Evolutionary conservation across 169 alveolate genomes (phyloP).

Genomic region (Plasmodium chabaudi): DNA sequence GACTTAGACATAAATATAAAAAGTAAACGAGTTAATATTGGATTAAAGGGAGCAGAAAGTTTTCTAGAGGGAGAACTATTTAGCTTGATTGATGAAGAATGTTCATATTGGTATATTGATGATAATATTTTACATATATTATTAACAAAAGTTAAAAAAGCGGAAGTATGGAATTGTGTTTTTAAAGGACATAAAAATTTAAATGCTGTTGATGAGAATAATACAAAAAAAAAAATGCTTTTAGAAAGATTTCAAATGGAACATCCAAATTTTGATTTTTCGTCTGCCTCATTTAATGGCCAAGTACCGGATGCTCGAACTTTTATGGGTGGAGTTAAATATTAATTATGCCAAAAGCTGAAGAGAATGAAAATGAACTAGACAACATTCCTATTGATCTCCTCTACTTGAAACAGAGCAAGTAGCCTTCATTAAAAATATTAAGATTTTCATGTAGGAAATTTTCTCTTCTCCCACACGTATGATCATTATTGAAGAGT

Average conservation of each 20-base stretch:
- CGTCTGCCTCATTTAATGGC: slow-evolving; percentile 85
- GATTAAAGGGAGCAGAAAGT: slow-evolving; percentile 38
- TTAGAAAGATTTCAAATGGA: slow-evolving; percentile 86
- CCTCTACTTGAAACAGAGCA: background rate
- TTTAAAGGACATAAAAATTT: slow-evolving; percentile 70
- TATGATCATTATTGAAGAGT: no score
- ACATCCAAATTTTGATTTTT: slow-evolving; percentile 85
- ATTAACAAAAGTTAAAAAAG: slow-evolving; percentile 60
- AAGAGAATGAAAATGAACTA: slow-evolving; percentile 4
- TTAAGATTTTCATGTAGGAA: no score
- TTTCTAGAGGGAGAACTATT: slow-evolving; percentile 68
- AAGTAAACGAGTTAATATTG: slow-evolving; percentile 55
- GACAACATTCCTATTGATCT: background rate
- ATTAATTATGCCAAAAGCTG: background rate
- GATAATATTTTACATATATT: slow-evolving; percentile 68
- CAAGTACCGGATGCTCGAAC: slow-evolving; percentile 86
- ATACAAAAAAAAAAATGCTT: slow-evolving; percentile 78
- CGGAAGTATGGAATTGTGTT: slow-evolving; percentile 62
- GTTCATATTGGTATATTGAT: slow-evolving; percentile 75
- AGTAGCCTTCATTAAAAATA: background rate
- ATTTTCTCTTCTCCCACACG: no score
- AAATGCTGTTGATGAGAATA: slow-evolving; percentile 73
- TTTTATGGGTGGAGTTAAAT: slow-evolving; percentile 79
- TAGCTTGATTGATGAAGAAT: slow-evolving; percentile 58
- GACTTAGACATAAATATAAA: slow-evolving; percentile 36